Evolutionary conservation across 148 eudicot genomes (phyloP).

Genomic region (Vaccinium darrowii): DNA sequence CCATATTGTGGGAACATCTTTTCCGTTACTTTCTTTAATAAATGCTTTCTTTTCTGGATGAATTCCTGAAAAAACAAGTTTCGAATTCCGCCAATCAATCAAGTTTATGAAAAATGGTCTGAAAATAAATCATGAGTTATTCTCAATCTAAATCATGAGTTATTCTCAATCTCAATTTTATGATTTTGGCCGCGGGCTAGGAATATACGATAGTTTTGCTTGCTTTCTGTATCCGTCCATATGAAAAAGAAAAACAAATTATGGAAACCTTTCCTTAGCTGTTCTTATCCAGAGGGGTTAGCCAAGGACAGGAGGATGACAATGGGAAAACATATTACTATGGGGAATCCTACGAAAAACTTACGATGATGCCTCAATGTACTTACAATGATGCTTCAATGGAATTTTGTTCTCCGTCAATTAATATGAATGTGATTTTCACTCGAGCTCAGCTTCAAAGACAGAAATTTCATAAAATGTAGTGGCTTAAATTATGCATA

Average conservation of each 20-base stretch:
- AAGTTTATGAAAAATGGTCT: not conserved
- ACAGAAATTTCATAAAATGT: not conserved
- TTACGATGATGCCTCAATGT: not conserved
- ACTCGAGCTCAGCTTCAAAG: not conserved
- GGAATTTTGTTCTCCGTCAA: too few relatives aligned
- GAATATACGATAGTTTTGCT: not conserved
- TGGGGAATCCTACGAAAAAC: not conserved
- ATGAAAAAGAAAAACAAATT: not conserved
- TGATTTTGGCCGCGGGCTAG: not conserved
- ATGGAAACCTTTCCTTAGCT: not conserved
- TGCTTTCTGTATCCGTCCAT: not conserved
- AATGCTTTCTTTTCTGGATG: not conserved
- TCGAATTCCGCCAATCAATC: not conserved
- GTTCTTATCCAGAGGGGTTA: not conserved
- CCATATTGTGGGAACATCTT: not conserved
- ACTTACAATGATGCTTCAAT: too few relatives aligned
- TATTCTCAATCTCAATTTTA: not conserved
- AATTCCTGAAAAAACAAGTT: not conserved
- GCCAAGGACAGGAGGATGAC: not conserved
- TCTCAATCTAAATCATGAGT: not conserved
- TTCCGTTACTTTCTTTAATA: not conserved
- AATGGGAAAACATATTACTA: not conserved
- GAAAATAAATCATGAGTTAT: not conserved
- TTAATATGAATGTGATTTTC: not conserved
- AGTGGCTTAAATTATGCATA: not conserved